Evolutionary conservation across 139 green algal species (phyloP), one percentile per base, ranked within the genome.

Genomic region (Dunaliella primolecta): DNA sequence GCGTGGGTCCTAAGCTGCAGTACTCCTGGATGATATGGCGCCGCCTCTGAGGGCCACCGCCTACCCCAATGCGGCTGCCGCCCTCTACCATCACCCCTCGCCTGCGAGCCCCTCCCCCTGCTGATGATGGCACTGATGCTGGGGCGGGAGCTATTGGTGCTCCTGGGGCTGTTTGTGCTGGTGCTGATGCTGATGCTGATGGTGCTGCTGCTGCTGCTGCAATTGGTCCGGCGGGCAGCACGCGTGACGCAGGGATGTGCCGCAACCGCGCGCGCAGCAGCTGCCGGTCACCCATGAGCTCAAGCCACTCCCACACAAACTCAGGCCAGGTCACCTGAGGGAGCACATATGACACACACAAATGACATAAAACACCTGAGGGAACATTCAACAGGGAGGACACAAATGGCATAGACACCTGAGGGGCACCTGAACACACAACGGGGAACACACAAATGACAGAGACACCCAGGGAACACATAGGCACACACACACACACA

Each of bases 301-400:
- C 77, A 33, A 96, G 88, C 83, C 86, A 94, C 83, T 97, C 92
- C 92, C 91, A 96, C 34, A 93, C 83, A 74, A 88, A 97, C 72
- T 92, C 88, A 1, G 94, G 93, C 94, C 94, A 97, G 11, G 93
- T 96, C 36, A 94, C 81, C 75, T 85, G 37, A 33, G 38, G 25
- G 1, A 24, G 79, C 46, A 75, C 36, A 82, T 27, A 37, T 1
- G 36, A 3, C 37, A n/a, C 75, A 80, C 75, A 31, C 71, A 78
- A 31, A 11, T 31, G n/a, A 11, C 71, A 15, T 64, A 7, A 64
- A 64, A 64, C 7, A 15, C 46, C 15, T 25, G 46, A 64, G 46
- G 7, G 15, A 7, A 64, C 46, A 7, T 15, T 64, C 46, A 64
- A 7, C 46, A 64, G 46, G 46, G 7, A 64, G 7, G 15, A 15